Evolutionary conservation across 257 asterid species (phyloP).

Genomic region (Solanum sitiens): DNA sequence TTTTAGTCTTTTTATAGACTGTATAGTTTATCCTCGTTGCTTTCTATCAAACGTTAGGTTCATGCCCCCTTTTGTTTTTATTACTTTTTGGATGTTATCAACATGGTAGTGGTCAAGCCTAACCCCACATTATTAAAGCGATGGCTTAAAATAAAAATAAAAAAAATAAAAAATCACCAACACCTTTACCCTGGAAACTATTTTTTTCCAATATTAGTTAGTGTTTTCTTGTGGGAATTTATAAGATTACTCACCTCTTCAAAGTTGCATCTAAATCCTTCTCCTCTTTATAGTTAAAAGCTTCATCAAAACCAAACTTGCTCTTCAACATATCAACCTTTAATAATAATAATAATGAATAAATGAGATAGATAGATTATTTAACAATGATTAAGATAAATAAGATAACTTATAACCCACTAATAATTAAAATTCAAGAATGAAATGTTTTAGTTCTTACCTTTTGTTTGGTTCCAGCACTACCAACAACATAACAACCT

Average conservation of each 20-base stretch:
- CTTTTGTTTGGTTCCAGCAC: constrained; percentile 13
- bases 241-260: constrained; percentile 3
- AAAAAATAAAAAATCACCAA: no score
- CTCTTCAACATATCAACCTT: constrained; percentile 26
- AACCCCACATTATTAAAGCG: no score
- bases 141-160: no score
- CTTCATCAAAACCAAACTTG: constrained; percentile 24
- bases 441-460: not conserved
- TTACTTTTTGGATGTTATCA: no score
- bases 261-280: constrained; percentile 11
- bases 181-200: no score
- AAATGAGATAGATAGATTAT: not conserved
- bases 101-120: no score
- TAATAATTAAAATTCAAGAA: not conserved
- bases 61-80: no score
- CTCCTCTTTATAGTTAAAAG: constrained; percentile 31
- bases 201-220: no score
- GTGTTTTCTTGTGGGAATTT: no score
- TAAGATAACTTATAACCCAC: not conserved
- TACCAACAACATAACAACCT: constrained; percentile 14
- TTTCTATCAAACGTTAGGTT: no score
- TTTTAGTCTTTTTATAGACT: no score
- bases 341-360: not conserved
- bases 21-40: no score
- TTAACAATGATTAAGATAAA: not conserved